phyloP scores from a whole-genome alignment of 1,284 basidiomycete genomes.

The Melampsora larici-populina region DNA sequence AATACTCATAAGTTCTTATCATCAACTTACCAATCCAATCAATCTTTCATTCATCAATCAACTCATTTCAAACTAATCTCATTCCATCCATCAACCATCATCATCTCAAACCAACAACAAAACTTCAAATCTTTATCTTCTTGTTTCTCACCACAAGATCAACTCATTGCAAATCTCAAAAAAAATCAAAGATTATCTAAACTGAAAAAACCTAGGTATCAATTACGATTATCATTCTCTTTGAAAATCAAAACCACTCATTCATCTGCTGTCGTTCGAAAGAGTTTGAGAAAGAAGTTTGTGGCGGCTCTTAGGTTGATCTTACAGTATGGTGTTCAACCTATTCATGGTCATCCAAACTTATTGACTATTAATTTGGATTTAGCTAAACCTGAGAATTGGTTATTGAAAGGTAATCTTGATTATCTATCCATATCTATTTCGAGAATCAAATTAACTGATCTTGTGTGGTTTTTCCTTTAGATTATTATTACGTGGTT shows the following conservation, averaged over 20 bases:
- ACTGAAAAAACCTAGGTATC: not conserved
- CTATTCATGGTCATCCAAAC: not conserved
- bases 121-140: constrained; percentile 10
- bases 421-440: not conserved
- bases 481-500: constrained; percentile 25
- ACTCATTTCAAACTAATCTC: constrained; percentile 13
- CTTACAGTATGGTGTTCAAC: constrained; percentile 15
- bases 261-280: constrained; percentile 15
- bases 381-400: not conserved
- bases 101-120: no score
- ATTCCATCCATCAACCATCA: not conserved
- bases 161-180: not conserved
- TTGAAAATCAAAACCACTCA: constrained; percentile 17
- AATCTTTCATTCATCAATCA: not conserved
- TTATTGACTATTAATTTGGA: not conserved
- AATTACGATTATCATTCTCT: constrained; percentile 21
- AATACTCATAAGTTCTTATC: constrained; percentile 7
- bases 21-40: not conserved
- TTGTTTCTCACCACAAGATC: constrained; percentile 25
- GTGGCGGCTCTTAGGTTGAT: constrained; percentile 35
- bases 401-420: constrained; percentile 5
- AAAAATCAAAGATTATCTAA: not conserved
- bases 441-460: not conserved
- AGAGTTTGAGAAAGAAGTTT: constrained; percentile 20
- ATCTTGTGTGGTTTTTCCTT: not conserved